Base-by-base conservation (phyloP, 768 basidiomycete genomes). In the Lactarius quietus region DNA sequence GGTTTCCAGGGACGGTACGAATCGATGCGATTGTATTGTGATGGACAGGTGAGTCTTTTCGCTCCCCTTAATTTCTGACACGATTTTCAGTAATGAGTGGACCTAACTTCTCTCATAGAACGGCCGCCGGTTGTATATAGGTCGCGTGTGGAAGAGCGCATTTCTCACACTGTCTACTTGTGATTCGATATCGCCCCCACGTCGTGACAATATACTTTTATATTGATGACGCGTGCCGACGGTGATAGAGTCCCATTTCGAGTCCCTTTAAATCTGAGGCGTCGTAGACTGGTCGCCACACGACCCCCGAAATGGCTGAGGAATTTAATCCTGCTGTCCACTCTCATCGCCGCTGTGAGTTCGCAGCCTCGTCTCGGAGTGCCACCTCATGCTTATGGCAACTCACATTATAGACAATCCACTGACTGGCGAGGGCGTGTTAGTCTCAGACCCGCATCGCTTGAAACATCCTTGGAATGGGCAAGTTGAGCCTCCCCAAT, bases 401-500 rank as follows among this genome's bases (percentile, higher is more conserved):
- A 26, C 43, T 7, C 15, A 15, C 54, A n/a, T 33, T n/a, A 17
- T 54, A 94, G 92, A 84, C 73, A 95, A 95, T 71, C 92, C 93
- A 4, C 82, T 95, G 64, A 86, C 84, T 0, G 82, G 84, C 64
- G 88, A 88, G 70, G 81, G 91, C 72, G 78, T 94, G 61, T 85
- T 95, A 38, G 89, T 94, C 39, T 94, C 93, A 10, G 63, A 62
- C 43, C 92, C 94, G 0, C 94, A 96, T 75, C 89, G 95, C 59
- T 92, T 82, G 9, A 93, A 91, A 71, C 86, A 95, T 26, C 95
- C 95, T 17, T 97, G 95, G 95, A 82, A 87, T 45, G 94, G 94
- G 35, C 92, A 95, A 73, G 85, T 86, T 1, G 94, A 96, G 67
- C 74, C 85, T 1, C 81, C 87, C 0, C 82, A 86, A 63, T 55